Conservation (phyloP, 2,329 filamentous ascomycete genomes). For the Thelonectria olida region DNA sequence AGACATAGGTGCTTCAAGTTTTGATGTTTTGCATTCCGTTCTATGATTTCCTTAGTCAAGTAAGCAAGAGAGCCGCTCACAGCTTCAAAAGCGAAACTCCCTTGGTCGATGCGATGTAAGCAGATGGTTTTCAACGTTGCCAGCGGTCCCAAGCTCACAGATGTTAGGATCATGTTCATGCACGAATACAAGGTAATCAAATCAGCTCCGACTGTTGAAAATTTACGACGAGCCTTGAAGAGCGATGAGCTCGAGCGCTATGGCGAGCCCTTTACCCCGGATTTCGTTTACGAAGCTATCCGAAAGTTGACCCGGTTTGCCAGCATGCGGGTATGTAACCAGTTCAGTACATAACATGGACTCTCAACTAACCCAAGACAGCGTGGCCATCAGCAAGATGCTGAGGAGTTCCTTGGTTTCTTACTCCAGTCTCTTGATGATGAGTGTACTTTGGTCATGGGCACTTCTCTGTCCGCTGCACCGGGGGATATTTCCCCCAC, state of each 20-base stretch:
- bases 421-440: conserved; percentile 92
- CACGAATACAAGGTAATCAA: conserved; percentile 89
- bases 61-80: conserved; percentile 83
- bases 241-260: conserved; percentile 87
- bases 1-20: conserved; percentile 84
- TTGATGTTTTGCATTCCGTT: conserved; percentile 94
- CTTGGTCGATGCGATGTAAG: conserved; percentile 90
- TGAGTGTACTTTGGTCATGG: conserved; percentile 83
- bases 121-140: conserved; percentile 31
- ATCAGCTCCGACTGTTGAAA: conserved; percentile 77
- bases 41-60: conserved; percentile 89
- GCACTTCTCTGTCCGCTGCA: conserved; percentile 42
- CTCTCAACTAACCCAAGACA: conserved; percentile 46
- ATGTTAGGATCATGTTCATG: conserved; percentile 88
- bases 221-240: conserved; percentile 79
- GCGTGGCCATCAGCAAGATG: conserved; percentile 97
- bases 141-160: conserved; percentile 8
- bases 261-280: conserved; percentile 89
- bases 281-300: conserved; percentile 96
- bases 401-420: conserved; percentile 95
- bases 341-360: too few species aligned
- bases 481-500: conserved; percentile 40
- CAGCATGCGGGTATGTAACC: conserved; percentile 81
- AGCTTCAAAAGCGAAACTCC: conserved; percentile 97
- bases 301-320: conserved; percentile 86